Conservation (phyloP, 768 basidiomycete species). For the Lactarius tabidus region DNA sequence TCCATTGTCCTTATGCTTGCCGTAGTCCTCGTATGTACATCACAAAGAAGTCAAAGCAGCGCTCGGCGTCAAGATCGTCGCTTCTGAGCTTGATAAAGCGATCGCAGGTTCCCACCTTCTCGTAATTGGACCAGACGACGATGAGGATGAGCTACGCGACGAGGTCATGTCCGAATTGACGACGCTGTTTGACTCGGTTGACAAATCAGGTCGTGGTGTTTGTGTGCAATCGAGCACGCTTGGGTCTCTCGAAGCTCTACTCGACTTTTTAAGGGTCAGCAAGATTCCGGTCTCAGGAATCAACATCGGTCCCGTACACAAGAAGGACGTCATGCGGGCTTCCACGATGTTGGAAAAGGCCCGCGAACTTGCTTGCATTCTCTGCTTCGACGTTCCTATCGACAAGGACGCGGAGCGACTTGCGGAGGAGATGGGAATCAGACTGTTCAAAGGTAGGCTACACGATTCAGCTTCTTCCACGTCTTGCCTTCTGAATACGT, state of each 20-base stretch:
- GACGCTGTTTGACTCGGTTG: conserved; percentile 80
- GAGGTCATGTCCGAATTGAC: conserved; percentile 97
- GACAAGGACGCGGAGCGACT: conserved; percentile 90
- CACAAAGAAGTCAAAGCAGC: conserved; percentile 97
- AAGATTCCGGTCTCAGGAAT: conserved; percentile 98
- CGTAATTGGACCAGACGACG: conserved; percentile 91
- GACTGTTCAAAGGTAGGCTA: conserved; percentile 81
- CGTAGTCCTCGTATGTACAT: conserved; percentile 90
- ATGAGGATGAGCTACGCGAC: conserved; percentile 91
- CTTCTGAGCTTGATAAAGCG: conserved; percentile 94
- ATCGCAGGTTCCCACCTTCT: conserved; percentile 95
- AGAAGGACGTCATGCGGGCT: conserved; percentile 89
- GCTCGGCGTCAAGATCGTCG: conserved; percentile 91
- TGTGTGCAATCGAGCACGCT: conserved; percentile 97
- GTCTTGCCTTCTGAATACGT: conserved; percentile 2
- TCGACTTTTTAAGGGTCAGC: conserved; percentile 91
- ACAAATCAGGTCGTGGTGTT: conserved; percentile 94
- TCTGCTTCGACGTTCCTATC: conserved; percentile 93
- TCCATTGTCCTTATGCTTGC: conserved; percentile 9
- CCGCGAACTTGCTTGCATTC: conserved; percentile 89
- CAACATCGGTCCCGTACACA: conserved; percentile 96
- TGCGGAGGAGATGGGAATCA: conserved; percentile 92
- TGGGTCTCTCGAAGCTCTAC: conserved; percentile 91
- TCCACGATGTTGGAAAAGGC: conserved; percentile 95
- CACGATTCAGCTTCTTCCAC: not conserved